Conservation (phyloP, 176 grass and related monocot species). For the Hyparrhenia diplandra region DNA sequence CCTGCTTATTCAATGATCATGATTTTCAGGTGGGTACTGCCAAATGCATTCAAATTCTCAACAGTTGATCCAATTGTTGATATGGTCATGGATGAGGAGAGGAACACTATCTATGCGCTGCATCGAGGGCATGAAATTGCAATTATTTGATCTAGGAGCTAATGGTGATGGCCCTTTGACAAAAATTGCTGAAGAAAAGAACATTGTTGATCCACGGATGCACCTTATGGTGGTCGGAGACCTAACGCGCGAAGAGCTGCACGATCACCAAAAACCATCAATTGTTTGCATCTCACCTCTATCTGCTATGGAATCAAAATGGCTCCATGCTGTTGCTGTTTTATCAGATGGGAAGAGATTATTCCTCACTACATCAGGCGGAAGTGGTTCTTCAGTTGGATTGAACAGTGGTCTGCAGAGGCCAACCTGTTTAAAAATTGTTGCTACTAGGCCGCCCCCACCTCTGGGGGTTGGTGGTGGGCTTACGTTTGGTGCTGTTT, state of each 20-base stretch:
- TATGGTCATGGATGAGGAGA: conserved; percentile 93
- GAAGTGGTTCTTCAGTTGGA: conserved; percentile 72
- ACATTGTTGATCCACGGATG: conserved; percentile 82
- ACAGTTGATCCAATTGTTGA: conserved; percentile 87
- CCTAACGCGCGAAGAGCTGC: conserved; percentile 53
- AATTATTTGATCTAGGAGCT: conserved; percentile 85
- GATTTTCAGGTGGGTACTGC: conserved; percentile 82
- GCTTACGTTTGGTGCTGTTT: conserved; percentile 62
- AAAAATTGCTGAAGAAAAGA: conserved; percentile 93
- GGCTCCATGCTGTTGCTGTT: conserved; percentile 87
- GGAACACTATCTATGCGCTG: conserved; percentile 84
- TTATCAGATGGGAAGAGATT: conserved; percentile 95
- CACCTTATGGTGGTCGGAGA: conserved; percentile 58
- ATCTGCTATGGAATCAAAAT: conserved; percentile 80
- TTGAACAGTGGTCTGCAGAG: conserved; percentile 63
- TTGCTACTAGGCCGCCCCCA: conserved; percentile 90
- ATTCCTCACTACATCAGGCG: conserved; percentile 76
- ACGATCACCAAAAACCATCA: conserved; percentile 63
- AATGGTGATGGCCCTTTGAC: conserved; percentile 65
- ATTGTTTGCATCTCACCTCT: conserved; percentile 76
- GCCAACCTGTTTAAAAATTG: conserved; percentile 86
- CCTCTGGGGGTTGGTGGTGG: conserved; percentile 65
- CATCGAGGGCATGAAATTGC: conserved; percentile 86
- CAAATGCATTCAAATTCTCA: conserved; percentile 92
- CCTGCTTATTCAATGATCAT: conserved; percentile 25